Evolutionary conservation across 2,329 filamentous ascomycete species (phyloP), one percentile per base, ranked within the genome.

Genomic region (Alternaria triticimaculans): DNA sequence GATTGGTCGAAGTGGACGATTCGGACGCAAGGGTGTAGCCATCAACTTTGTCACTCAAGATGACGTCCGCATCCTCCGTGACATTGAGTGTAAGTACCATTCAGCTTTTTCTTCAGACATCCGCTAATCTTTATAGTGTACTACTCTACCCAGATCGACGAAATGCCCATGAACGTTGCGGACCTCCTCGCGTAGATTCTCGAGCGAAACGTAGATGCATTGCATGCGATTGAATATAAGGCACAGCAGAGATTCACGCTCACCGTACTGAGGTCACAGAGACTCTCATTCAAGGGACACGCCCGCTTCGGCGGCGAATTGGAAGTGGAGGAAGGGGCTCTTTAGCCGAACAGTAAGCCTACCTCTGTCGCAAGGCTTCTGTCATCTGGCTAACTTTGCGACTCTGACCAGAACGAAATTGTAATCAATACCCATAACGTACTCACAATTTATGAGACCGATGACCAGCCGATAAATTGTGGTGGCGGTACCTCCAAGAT

Each of bases 11-110:
- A 96, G 93, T 79, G 96, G 96, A 73, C 89, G 96, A 72, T 99
- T 99, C 76, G 96, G 96, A 76, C 89, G 96, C 76, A 99, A 99
- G 86, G 96, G 96, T 87, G 96, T 99, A 70, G 96, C 96, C 41
- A 99, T 99, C 87, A 99, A 99, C 86, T 99, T 99, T 78, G 96
- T 99, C 71, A 99, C 96, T 3, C 96, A 92, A 78, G 96, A 99
- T 75, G 96, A 99, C 80, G 96, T 99, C 64, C 92, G 96, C 79
- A 99, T 99, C 79, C 87, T 99, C 76, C 90, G 96, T 72, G 96
- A 99, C 80, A 99, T 99, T 76, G 96, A 99, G 85, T 84, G 91
- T 94, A 84, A 82, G 90, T 73, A 20, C 21, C 8, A 9, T 33
- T n/a, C 1, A 7, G 15, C 1, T 7, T 10, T 45, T n/a, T 18